phyloP scores from a whole-genome alignment of 1,284 basidiomycete species.

The Microbotryum intermedium region DNA sequence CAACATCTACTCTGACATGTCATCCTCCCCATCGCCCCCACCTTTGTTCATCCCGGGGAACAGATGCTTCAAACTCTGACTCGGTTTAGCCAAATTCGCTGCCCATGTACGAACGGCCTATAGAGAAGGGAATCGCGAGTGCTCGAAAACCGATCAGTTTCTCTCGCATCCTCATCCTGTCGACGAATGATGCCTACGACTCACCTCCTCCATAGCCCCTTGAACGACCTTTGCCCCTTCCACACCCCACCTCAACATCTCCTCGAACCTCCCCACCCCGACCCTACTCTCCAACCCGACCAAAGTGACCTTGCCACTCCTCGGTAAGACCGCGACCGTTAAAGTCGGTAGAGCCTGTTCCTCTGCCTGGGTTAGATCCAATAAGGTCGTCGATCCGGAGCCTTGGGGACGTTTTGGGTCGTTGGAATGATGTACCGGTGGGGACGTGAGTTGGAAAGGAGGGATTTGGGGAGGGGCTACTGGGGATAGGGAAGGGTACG shows the following conservation, averaged over 20 bases:
- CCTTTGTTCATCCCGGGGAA: slow-evolving; percentile 12
- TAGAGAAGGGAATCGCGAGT: not conserved
- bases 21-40: slow-evolving; percentile 10
- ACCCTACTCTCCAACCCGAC: slow-evolving; percentile 90
- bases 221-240: slow-evolving; percentile 72
- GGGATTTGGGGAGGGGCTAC: slow-evolving; percentile 23
- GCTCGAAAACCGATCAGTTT: not conserved
- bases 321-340: slow-evolving; percentile 77
- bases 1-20: slow-evolving; percentile 1
- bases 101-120: slow-evolving; percentile 21
- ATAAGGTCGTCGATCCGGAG: slow-evolving; percentile 50
- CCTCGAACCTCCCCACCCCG: slow-evolving; percentile 84
- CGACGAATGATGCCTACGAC: not conserved
- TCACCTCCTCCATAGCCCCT: slow-evolving; percentile 26
- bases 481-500: slow-evolving; percentile 44
- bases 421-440: slow-evolving; percentile 10
- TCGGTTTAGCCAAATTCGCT: slow-evolving; percentile 7
- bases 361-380: slow-evolving; percentile 80
- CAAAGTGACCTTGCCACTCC: slow-evolving; percentile 70
- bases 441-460: slow-evolving; percentile 19
- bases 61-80: slow-evolving; percentile 2
- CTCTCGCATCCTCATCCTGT: not conserved
- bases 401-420: slow-evolving; percentile 14
- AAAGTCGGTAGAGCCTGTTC: slow-evolving; percentile 82
- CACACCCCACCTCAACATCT: slow-evolving; percentile 69